A percentile compares a stretch with the other conserved stretches of the same genome.
Evolutionary conservation across 202 grass and related monocot species (phyloP).

Genomic region (Musa balbisiana): DNA sequence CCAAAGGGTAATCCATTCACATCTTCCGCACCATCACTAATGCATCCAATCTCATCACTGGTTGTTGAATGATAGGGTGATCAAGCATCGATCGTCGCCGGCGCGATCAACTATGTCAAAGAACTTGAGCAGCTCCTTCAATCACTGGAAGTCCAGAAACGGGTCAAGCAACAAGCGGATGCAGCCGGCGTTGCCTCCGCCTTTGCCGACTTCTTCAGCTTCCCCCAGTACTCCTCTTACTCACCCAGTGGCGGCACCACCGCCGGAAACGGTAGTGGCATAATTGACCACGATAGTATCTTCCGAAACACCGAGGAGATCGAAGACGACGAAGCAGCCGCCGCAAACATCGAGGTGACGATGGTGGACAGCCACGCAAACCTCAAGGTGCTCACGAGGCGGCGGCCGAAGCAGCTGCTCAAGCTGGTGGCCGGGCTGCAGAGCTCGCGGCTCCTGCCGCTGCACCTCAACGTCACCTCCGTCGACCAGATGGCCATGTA

Average conservation of each 20-base stretch:
- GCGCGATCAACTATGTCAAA: constrained; percentile 90
- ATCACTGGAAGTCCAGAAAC: constrained; percentile 68
- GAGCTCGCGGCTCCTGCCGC: constrained; percentile 45
- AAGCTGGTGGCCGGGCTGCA: constrained; percentile 62
- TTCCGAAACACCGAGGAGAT: neutral
- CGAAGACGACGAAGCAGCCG: neutral
- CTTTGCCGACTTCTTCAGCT: constrained; percentile 68
- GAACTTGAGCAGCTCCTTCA: constrained; percentile 79
- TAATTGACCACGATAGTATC: neutral
- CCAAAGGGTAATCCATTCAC: constrained; percentile 48
- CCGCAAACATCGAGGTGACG: constrained; percentile 86
- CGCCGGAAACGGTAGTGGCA: constrained; percentile 2
- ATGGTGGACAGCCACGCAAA: constrained; percentile 83
- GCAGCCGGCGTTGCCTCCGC: constrained; percentile 26
- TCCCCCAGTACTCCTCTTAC: constrained; percentile 67
- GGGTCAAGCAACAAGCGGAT: constrained; percentile 30
- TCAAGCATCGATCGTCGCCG: constrained; percentile 90
- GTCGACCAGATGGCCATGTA: constrained; percentile 53
- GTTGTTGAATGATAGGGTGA: constrained; percentile 42
- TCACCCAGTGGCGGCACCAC: neutral
- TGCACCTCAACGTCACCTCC: constrained; percentile 85
- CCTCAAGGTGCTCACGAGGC: constrained; percentile 54
- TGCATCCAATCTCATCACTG: no score
- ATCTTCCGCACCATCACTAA: neutral
- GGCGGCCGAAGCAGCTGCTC: constrained; percentile 63